Percentiles rank a stretch among this genome's conserved stretches.
phyloP scores from a whole-genome alignment of 345 rosid species.

The Toxicodendron radicans region DNA sequence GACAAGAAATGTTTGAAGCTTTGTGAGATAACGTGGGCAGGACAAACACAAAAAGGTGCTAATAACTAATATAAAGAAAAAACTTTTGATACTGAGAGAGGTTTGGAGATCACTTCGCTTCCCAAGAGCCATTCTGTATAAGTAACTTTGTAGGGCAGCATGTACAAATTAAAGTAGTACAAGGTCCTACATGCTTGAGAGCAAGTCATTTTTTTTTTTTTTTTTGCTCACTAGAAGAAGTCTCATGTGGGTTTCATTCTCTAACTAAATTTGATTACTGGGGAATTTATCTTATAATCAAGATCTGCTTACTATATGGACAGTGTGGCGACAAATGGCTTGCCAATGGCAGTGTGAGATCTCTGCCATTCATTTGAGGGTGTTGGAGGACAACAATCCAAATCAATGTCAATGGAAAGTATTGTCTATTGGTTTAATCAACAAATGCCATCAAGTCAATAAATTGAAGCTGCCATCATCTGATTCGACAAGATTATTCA shows the following conservation, averaged over 20 bases:
- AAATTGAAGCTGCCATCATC: background rate
- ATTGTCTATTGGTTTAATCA: too few relatives aligned
- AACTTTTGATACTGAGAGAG: background rate
- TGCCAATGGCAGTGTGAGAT: background rate
- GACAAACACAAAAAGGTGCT: conserved; percentile 19
- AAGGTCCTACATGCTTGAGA: conserved; percentile 12
- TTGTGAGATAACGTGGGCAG: conserved; percentile 4
- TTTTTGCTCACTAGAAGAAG: background rate
- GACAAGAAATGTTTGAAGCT: conserved; percentile 9
- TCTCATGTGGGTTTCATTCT: background rate
- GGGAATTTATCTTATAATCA: background rate
- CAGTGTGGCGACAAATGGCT: conserved; percentile 13
- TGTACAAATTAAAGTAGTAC: background rate
- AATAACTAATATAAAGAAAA: background rate
- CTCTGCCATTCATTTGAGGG: conserved; percentile 13
- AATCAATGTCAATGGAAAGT: background rate
- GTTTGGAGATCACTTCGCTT: background rate
- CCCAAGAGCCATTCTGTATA: conserved; percentile 6
- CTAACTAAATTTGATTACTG: background rate
- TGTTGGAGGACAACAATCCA: background rate
- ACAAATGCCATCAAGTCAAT: too few relatives aligned
- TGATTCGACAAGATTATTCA: background rate
- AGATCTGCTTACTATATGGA: background rate
- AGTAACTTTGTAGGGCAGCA: background rate
- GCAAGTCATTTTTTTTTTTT: background rate